Evolutionary conservation across 192 early-diverging fungal species (phyloP).

Genomic region (Nowakowskiella sp.): DNA sequence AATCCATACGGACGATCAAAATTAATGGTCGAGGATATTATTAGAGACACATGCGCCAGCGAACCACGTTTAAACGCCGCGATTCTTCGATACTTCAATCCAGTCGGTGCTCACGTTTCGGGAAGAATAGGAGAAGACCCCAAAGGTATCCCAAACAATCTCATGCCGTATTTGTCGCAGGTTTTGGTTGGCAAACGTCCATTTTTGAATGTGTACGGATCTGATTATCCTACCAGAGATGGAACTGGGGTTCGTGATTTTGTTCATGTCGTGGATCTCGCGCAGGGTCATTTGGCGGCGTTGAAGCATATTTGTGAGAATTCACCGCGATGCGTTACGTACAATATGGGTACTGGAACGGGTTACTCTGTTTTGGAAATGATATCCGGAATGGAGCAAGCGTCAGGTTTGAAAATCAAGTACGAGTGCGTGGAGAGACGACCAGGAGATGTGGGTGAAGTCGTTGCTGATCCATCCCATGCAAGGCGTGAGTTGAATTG

Average conservation of each 20-base stretch:
- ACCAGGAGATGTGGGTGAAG: slow-evolving; percentile 74
- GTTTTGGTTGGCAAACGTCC: slow-evolving; percentile 67
- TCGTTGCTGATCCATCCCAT: slow-evolving; percentile 68
- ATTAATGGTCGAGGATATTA: slow-evolving; percentile 70
- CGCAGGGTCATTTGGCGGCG: slow-evolving; percentile 74
- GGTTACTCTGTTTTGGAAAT: slow-evolving; percentile 81
- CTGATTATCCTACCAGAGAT: slow-evolving; percentile 78
- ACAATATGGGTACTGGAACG: slow-evolving; percentile 75
- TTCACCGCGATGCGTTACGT: slow-evolving; percentile 52
- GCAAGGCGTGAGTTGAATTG: slow-evolving; percentile 58
- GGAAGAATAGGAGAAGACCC: slow-evolving; percentile 82
- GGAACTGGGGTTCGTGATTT: slow-evolving; percentile 82
- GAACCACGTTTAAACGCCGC: not conserved
- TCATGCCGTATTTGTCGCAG: slow-evolving; percentile 78
- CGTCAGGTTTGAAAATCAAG: slow-evolving; percentile 53
- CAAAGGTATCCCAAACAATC: slow-evolving; percentile 70
- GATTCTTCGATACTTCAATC: slow-evolving; percentile 73
- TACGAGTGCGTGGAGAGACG: slow-evolving; percentile 53
- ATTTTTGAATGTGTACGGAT: slow-evolving; percentile 69
- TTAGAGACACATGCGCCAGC: slow-evolving; percentile 28
- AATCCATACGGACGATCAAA: slow-evolving; percentile 89
- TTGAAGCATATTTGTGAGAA: slow-evolving; percentile 27
- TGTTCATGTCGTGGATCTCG: slow-evolving; percentile 85
- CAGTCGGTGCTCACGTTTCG: slow-evolving; percentile 74
- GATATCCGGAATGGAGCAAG: slow-evolving; percentile 61